Conservation (phyloP, 768 basidiomycete genomes). For the Lentinula edodes region DNA sequence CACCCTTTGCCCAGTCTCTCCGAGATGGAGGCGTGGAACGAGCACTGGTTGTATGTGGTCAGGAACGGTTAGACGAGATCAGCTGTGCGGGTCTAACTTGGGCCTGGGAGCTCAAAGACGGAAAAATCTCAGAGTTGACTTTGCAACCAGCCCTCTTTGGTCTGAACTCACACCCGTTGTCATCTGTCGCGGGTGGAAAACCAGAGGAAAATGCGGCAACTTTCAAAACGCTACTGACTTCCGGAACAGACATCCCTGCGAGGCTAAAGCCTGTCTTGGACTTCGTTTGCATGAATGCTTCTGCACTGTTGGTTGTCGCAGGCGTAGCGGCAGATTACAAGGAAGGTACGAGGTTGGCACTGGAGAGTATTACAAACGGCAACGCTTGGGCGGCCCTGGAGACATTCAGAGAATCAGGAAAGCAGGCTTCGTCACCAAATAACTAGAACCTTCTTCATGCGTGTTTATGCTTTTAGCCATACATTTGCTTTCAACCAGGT, state of each 20-base stretch:
- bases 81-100: conserved; percentile 88
- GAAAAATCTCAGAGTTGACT: conserved; percentile 53
- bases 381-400: conserved; percentile 5
- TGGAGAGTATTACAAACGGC: conserved; percentile 37
- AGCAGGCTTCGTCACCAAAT: neutral
- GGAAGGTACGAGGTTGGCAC: conserved; percentile 67
- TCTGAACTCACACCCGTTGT: conserved; percentile 61
- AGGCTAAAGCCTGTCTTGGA: conserved; percentile 62
- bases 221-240: conserved; percentile 59
- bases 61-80: conserved; percentile 90
- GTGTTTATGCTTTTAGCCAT: too few relatives aligned
- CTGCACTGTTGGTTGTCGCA: conserved; percentile 82
- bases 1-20: conserved; percentile 73
- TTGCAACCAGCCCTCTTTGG: conserved; percentile 79
- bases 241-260: conserved; percentile 50
- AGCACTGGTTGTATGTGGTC: conserved; percentile 91
- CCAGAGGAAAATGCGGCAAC: conserved; percentile 79
- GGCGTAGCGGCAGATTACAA: conserved; percentile 66
- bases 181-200: conserved; percentile 62
- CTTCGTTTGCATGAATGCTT: conserved; percentile 88
- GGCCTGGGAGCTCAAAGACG: conserved; percentile 77
- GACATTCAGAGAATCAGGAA: conserved; percentile 24
- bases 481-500: neutral
- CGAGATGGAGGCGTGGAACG: conserved; percentile 72
- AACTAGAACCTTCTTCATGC: neutral